phyloP scores from a whole-genome alignment of 2,329 filamentous ascomycete species.

The Xylaria hypoxylon region DNA sequence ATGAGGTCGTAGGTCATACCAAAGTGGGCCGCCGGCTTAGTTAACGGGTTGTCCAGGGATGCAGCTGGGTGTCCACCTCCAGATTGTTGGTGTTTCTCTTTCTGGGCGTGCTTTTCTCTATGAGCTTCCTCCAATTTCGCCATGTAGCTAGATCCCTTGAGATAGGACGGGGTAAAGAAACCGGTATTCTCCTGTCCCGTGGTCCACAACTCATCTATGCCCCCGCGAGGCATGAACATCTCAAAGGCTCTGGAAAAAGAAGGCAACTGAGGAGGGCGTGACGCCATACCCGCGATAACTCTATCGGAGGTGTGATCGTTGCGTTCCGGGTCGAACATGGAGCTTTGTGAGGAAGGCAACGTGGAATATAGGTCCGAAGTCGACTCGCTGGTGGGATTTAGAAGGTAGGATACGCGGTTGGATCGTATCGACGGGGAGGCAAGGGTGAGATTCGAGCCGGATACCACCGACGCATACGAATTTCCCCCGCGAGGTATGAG shows the following conservation, averaged over 20 bases:
- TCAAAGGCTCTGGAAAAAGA: constrained; percentile 66
- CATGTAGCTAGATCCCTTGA: constrained; percentile 81
- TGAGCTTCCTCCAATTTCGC: constrained; percentile 78
- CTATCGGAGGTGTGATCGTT: constrained; percentile 47
- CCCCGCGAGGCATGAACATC: constrained; percentile 55
- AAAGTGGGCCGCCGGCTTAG: constrained; percentile 71
- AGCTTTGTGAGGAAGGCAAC: constrained; percentile 43
- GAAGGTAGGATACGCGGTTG: constrained; percentile 65
- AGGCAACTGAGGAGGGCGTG: constrained; percentile 54
- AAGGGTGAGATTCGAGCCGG: constrained; percentile 49
- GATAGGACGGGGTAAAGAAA: constrained; percentile 88
- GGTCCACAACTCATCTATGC: constrained; percentile 42
- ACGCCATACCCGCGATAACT: constrained; percentile 42
- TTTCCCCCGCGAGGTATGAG: constrained; percentile 52
- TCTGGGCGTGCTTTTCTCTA: constrained; percentile 67
- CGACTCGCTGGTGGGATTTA: constrained; percentile 61
- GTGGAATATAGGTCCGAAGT: constrained; percentile 49
- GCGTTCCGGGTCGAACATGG: constrained; percentile 53
- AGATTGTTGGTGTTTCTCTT: constrained; percentile 60
- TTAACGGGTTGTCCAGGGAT: constrained; percentile 58
- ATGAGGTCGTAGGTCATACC: constrained; percentile 87
- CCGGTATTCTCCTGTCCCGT: constrained; percentile 52
- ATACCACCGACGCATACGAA: constrained; percentile 59
- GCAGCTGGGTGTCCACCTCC: constrained; percentile 41
- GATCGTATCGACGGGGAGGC: constrained; percentile 49